Percentiles rank a stretch among this genome's conserved stretches.
Conservation (phyloP, 2,329 filamentous ascomycete species). For the Fusarium neocosmosporiellum region DNA sequence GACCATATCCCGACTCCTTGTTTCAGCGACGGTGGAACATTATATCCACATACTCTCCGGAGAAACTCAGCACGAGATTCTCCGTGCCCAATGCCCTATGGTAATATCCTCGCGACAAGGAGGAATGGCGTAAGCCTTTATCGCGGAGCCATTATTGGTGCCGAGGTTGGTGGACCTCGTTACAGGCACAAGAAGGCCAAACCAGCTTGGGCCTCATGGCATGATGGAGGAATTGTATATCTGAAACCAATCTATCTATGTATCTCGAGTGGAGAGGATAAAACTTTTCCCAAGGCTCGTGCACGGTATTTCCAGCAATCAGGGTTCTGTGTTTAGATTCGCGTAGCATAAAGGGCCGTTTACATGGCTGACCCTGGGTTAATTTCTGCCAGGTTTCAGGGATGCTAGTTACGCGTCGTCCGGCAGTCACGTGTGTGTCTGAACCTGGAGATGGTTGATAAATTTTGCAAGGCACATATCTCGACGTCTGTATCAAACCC, state of each 20-base stretch:
- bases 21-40: conserved; percentile 18
- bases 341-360: background rate
- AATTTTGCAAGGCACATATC: background rate
- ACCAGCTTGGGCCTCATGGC: background rate
- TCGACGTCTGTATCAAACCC: background rate
- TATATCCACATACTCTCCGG: conserved; percentile 1
- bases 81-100: conserved; percentile 3
- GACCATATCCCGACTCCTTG: conserved; percentile 18
- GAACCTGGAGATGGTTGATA: background rate
- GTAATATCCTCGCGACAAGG: background rate
- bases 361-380: background rate
- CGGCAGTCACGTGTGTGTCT: background rate
- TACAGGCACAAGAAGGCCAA: background rate
- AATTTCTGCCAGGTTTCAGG: background rate
- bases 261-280: background rate
- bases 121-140: background rate
- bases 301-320: background rate
- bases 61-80: conserved; percentile 6
- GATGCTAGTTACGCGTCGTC: background rate
- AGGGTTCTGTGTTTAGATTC: background rate
- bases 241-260: background rate
- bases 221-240: background rate
- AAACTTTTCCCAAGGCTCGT: background rate
- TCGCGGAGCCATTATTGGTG: conserved; percentile 16
- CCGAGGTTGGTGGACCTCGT: conserved; percentile 12